Evolutionary conservation across 2,329 filamentous ascomycete species (phyloP).

Genomic region (Exophiala aquamarina): DNA sequence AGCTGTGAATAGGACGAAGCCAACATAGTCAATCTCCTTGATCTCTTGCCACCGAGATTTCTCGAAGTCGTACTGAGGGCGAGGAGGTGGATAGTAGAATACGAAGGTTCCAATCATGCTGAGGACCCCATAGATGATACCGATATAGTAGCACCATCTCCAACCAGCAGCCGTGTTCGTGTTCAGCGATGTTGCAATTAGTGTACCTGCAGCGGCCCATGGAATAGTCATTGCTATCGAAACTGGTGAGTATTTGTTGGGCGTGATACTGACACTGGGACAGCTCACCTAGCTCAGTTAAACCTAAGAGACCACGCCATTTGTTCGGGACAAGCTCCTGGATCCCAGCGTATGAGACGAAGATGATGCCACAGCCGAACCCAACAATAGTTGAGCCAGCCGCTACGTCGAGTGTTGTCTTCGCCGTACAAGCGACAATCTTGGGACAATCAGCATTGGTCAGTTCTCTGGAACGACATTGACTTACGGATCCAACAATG

Average conservation of each 20-base stretch:
- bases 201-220: constrained; percentile 38
- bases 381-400: constrained; percentile 34
- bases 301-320: constrained; percentile 37
- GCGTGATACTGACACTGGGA: too few species aligned
- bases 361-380: constrained; percentile 39
- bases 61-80: constrained; percentile 38
- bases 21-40: constrained; percentile 48
- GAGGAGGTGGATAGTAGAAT: constrained; percentile 52
- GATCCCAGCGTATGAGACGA: constrained; percentile 38
- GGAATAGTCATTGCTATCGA: constrained; percentile 39
- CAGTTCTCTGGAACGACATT: not conserved
- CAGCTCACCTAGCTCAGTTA: constrained; percentile 36
- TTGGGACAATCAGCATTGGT: constrained; percentile 1
- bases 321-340: constrained; percentile 39
- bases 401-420: constrained; percentile 38
- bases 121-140: constrained; percentile 9
- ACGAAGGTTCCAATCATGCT: constrained; percentile 38
- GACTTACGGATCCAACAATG: constrained; percentile 34
- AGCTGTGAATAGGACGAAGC: constrained; percentile 43
- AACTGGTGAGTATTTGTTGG: constrained; percentile 30
- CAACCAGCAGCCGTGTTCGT: constrained; percentile 44
- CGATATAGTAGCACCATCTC: constrained; percentile 49
- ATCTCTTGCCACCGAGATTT: constrained; percentile 37
- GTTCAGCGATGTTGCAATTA: constrained; percentile 47
- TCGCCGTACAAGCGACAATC: constrained; percentile 39